Evolutionary conservation across 78 protist species (phyloP).

Genomic region (Ministeria vibrans): DNA sequence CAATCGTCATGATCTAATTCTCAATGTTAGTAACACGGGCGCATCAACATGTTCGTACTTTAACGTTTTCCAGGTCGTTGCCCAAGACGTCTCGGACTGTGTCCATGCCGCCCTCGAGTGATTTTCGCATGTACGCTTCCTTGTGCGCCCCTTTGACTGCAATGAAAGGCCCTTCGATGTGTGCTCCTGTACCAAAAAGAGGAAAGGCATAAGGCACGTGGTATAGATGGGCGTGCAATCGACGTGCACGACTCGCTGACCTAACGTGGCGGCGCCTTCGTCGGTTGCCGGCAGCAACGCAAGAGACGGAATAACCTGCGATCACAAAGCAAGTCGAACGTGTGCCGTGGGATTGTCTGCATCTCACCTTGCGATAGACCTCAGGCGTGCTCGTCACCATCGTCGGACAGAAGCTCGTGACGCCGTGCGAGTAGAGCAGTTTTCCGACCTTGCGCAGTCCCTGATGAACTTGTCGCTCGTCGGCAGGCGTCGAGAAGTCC

Average conservation of each 20-base stretch:
- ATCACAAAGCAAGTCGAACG: background rate
- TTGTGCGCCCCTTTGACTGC: slow-evolving; percentile 19
- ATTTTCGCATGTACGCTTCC: background rate
- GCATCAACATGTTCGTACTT: too few relatives aligned
- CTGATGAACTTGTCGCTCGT: background rate
- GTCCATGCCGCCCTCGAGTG: background rate
- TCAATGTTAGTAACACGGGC: too few relatives aligned
- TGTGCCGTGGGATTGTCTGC: too few relatives aligned
- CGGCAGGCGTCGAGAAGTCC: slow-evolving; percentile 11
- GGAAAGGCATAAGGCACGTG: background rate
- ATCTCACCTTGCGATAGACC: background rate
- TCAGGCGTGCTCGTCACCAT: slow-evolving; percentile 16
- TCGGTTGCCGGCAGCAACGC: background rate
- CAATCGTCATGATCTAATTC: slow-evolving; percentile 20
- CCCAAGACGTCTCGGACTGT: background rate
- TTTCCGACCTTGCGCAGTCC: background rate
- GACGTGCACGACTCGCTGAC: background rate
- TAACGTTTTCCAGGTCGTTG: background rate
- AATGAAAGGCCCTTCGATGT: slow-evolving; percentile 34
- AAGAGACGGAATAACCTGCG: background rate
- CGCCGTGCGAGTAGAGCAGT: slow-evolving; percentile 11
- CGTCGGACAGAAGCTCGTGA: slow-evolving; percentile 29
- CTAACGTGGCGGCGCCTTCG: background rate
- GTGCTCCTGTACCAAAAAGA: background rate
- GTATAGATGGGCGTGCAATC: background rate